Evolutionary conservation across 2,329 filamentous ascomycete genomes (phyloP).

Genomic region (Sporothrix phasma): DNA sequence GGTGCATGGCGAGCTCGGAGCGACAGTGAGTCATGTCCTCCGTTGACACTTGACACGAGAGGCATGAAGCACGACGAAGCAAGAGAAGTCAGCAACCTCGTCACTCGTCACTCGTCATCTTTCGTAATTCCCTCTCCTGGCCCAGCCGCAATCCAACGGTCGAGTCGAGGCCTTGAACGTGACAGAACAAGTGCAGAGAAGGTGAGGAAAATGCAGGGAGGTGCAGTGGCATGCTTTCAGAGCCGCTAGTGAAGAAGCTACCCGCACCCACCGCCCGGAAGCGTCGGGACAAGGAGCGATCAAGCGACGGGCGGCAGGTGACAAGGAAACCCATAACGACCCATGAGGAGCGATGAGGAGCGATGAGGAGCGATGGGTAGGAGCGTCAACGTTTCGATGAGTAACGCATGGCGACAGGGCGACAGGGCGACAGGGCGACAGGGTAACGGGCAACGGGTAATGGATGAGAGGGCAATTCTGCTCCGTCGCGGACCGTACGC

Average conservation of each 20-base stretch:
- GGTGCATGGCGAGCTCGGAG: neutral
- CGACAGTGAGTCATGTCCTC: neutral
- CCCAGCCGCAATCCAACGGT: no score
- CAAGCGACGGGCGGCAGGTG: neutral
- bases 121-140: neutral
- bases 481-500: neutral
- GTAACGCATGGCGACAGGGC: no score
- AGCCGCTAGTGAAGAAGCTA: neutral
- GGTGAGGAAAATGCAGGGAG: neutral
- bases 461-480: no score
- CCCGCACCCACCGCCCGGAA: slow-evolving; percentile 8
- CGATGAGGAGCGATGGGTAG: neutral
- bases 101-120: neutral
- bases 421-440: no score
- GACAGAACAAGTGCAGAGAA: neutral
- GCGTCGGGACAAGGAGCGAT: slow-evolving; percentile 10
- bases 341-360: no score
- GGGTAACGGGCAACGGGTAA: no score
- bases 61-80: neutral
- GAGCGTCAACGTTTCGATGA: neutral
- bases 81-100: no score
- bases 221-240: slow-evolving; percentile 1
- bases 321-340: neutral
- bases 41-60: no score
- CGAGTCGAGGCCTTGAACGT: neutral